Evolutionary conservation across 75 land plant species (phyloP).

Genomic region (Pinus tabuliformis): DNA sequence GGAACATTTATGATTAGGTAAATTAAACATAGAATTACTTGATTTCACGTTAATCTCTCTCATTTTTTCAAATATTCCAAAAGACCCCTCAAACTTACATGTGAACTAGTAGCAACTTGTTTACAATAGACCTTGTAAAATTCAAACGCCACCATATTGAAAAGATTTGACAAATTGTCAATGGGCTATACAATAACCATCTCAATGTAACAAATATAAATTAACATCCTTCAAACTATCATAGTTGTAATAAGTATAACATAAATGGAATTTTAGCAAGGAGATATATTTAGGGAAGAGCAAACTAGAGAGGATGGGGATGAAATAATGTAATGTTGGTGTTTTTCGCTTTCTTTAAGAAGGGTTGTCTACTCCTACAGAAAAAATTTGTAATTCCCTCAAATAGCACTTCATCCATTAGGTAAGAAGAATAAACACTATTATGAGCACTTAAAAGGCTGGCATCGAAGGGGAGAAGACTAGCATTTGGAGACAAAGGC

Average conservation of each 20-base stretch:
- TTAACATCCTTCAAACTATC: not conserved
- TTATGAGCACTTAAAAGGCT: not conserved
- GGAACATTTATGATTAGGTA: too few relatives aligned
- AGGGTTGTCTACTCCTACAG: not conserved
- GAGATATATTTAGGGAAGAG: not conserved
- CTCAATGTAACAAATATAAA: not conserved
- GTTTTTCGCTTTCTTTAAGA: not conserved
- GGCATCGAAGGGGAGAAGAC: not conserved
- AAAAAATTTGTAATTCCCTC: not conserved
- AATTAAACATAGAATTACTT: too few relatives aligned
- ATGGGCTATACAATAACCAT: not conserved
- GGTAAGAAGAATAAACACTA: not conserved
- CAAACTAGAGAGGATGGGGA: not conserved
- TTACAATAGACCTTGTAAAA: not conserved
- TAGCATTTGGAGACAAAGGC: too few relatives aligned
- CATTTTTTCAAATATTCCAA: too few relatives aligned
- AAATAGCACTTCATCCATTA: conserved; percentile 1
- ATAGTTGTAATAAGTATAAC: not conserved
- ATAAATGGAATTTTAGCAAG: not conserved
- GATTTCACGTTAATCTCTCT: too few relatives aligned
- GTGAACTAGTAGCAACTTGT: not conserved
- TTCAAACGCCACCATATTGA: not conserved
- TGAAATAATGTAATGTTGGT: not conserved
- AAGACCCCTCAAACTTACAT: not conserved
- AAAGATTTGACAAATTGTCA: not conserved